Percentiles rank a stretch among this genome's conserved stretches.
Evolutionary conservation across 2,329 filamentous ascomycete species (phyloP).

Genomic region (Trichoderma sp.): DNA sequence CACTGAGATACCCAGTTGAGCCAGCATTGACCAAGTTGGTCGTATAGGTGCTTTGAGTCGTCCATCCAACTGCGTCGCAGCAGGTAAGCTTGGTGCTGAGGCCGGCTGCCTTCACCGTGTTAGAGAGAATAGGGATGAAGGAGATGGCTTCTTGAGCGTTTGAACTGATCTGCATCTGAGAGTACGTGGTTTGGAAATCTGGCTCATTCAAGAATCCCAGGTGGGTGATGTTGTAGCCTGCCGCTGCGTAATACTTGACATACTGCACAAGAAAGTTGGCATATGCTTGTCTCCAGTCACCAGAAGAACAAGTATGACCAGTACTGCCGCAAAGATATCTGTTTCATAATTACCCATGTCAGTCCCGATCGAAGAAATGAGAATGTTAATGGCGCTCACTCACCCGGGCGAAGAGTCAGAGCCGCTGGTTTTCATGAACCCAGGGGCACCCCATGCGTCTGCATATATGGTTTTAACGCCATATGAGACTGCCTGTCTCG

Average conservation of each 20-base stretch:
- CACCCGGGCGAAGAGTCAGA: neutral
- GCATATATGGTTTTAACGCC: neutral
- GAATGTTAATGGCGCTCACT: neutral
- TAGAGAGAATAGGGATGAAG: neutral
- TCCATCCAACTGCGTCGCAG: conserved; percentile 6
- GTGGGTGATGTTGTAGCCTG: conserved; percentile 7
- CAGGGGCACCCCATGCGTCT: conserved; percentile 9
- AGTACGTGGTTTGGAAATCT: neutral
- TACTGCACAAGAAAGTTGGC: conserved; percentile 12
- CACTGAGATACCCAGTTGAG: neutral
- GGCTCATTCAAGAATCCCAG: conserved; percentile 8
- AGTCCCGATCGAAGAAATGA: neutral
- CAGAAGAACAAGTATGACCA: conserved; percentile 1
- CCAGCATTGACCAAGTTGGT: conserved; percentile 8
- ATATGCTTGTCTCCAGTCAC: conserved; percentile 10
- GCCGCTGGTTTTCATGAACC: conserved; percentile 11
- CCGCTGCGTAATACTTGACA: conserved; percentile 1
- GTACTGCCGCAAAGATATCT: conserved; percentile 4
- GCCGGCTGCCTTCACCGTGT: conserved; percentile 3
- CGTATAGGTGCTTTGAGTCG: conserved; percentile 2
- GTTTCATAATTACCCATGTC: neutral
- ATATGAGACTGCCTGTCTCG: neutral
- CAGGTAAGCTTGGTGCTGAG: conserved; percentile 3
- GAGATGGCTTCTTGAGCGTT: conserved; percentile 12
- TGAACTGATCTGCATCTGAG: conserved; percentile 9